Base-by-base conservation (phyloP, 805 yeast genomes). In the Pichia kluyveri region DNA sequence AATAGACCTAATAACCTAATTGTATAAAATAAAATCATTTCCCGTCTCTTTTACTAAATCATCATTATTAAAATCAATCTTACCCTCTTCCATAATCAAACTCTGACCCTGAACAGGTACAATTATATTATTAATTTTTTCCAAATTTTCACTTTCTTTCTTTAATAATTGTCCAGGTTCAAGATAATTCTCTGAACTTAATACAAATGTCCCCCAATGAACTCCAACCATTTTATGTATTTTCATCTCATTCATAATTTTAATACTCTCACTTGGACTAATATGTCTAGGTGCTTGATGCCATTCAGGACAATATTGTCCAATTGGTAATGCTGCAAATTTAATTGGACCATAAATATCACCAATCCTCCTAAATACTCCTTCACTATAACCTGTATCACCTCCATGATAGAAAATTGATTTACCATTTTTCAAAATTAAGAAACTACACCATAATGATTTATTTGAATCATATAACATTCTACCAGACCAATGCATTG, bases 401-500 rank as follows among this genome's bases (percentile, higher is more conserved):
- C 98, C 98, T 17, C 91, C 95, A 63, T 91, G 98, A 70, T 81
- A 91, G 41, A 90, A 68, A 0, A 89, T 60, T 0, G 96, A 86
- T 54, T 77, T 71, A 0, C 80, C 82, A 53, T 86, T 76, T 49
- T 79, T 76, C 45, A 80, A 69, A 10, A 91, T 61, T 54, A 91
- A 59, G 58, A 83, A 91, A 0, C 96, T 87, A 57, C 96, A 86
- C 98, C 98, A 91, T 45, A 91, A 68, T 0, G 95, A 77, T 26
- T 69, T 68, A 63, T 91, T 91, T 2, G 95, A 76, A 62, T 91
- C 98, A 18, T 80, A 60, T n/a, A 90, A 64, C 34, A 76, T 75
- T 37, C 96, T 68, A 0, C 98, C 98, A 1, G 95, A 85, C 98
- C 98, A 91, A 65, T 91, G 98, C 95, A 84, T 83, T 0, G 97